phyloP scores from a whole-genome alignment of 2,329 filamentous ascomycete species.

The Talaromyces piceae region DNA sequence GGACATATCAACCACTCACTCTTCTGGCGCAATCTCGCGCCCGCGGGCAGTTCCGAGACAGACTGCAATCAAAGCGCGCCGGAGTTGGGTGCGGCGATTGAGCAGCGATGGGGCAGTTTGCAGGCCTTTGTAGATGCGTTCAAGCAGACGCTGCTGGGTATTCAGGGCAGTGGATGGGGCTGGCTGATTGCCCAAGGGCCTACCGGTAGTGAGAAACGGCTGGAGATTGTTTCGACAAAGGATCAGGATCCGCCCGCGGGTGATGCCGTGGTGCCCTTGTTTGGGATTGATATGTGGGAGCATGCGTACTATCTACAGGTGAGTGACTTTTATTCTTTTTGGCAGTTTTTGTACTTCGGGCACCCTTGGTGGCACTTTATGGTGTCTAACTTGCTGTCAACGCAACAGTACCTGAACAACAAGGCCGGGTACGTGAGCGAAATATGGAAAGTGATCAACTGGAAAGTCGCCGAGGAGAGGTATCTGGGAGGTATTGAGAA shows the following conservation, averaged over 20 bases:
- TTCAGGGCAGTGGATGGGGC: conserved; percentile 83
- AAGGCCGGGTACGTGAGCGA: conserved; percentile 88
- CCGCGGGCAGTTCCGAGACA: conserved; percentile 52
- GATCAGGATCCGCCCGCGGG: conserved; percentile 62
- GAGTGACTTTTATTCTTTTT: conserved; percentile 11
- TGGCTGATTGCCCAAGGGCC: conserved; percentile 66
- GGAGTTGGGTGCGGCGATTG: conserved; percentile 54
- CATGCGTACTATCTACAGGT: conserved; percentile 85
- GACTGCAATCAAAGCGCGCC: conserved; percentile 48
- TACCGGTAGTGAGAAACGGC: conserved; percentile 40
- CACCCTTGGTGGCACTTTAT: background rate
- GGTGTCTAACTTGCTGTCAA: background rate
- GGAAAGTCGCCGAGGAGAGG: conserved; percentile 73
- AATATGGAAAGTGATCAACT: conserved; percentile 91
- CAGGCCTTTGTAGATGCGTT: conserved; percentile 61
- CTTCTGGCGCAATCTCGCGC: conserved; percentile 80
- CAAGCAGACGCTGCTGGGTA: conserved; percentile 55
- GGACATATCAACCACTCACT: conserved; percentile 90
- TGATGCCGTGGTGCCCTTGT: conserved; percentile 50
- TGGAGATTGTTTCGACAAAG: conserved; percentile 73
- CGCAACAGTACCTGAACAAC: conserved; percentile 71
- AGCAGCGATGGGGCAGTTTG: conserved; percentile 60
- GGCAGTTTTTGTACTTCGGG: no score
- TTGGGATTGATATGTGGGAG: conserved; percentile 90
- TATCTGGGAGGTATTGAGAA: conserved; percentile 32